phyloP scores from a whole-genome alignment of 441 rosid genomes.

The Eutrema salsugineum region DNA sequence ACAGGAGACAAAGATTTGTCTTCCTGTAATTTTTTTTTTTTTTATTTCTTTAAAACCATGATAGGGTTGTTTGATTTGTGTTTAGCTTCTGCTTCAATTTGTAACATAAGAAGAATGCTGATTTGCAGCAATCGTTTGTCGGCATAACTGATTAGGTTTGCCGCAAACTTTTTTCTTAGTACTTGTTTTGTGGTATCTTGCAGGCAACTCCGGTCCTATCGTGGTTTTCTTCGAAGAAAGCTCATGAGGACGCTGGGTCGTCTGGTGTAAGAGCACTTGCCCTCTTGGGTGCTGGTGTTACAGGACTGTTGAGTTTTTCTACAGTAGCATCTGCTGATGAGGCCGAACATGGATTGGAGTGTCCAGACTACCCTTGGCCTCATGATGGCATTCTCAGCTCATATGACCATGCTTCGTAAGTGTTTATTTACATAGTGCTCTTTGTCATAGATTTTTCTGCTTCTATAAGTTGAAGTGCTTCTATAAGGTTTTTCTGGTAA shows the following conservation, averaged over 20 bases:
- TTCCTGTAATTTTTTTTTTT: not conserved
- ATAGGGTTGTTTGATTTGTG: not conserved
- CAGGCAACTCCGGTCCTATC: constrained; percentile 67
- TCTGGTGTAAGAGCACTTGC: constrained; percentile 60
- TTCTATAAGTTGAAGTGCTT: not conserved
- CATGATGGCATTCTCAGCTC: constrained; percentile 97
- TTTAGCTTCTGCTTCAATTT: not conserved
- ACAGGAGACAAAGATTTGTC: not conserved
- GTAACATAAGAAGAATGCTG: not conserved
- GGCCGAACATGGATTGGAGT: constrained; percentile 93
- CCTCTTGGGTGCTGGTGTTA: constrained; percentile 82
- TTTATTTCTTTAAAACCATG: too few relatives aligned
- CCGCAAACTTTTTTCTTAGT: not conserved
- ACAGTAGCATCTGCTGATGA: constrained; percentile 94
- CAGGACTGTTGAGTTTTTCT: constrained; percentile 80
- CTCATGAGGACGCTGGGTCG: constrained; percentile 57
- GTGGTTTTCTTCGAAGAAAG: constrained; percentile 59
- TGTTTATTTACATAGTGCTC: not conserved
- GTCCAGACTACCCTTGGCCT: constrained; percentile 98
- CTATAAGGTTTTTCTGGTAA: not conserved
- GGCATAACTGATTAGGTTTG: not conserved
- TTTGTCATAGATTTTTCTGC: not conserved
- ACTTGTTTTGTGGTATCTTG: constrained; percentile 7
- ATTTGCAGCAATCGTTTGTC: not conserved
- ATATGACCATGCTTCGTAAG: constrained; percentile 99